Evolutionary conservation across 257 asterid genomes (phyloP), one percentile per base, ranked within the genome.

Genomic region (Rubia yunnanensis): DNA sequence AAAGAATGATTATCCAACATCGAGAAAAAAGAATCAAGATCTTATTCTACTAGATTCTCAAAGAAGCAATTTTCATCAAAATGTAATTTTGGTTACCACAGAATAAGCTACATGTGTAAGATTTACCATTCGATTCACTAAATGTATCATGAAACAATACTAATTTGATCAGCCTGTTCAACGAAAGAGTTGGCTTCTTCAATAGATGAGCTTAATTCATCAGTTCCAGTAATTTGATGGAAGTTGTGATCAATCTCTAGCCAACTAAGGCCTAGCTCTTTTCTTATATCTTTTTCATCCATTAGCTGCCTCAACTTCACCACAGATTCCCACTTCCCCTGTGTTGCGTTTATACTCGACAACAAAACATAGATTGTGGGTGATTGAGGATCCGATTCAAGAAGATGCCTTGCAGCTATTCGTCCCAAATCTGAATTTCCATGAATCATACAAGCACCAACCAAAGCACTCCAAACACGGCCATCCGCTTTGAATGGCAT

Each of bases 271-370:
- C 79, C 83, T 62, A 54, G 52, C 39, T 72, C 76, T 61, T 83
- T 77, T 28, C 62, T 74, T 24, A 72, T 65, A 27, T 62, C 14
- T 70, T 73, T 72, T 74, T 63, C 66, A 13, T 64, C 70, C 88
- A 82, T 78, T 56, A 79, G 63, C 70, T 70, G 75, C 44, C 86
- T 74, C 73, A 86, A 78, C 69, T 79, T 81, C 78, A 70, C 77
- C 15, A 78, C 82, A 49, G 73, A 74, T 60, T 86, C 86, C 89
- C 86, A 84, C 71, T 77, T 84, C 65, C 89, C 89, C 31, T 81
- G 78, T 63, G 83, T 71, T 64, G 80, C 81, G 57, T 84, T 84
- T 62, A 83, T 74, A 26, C 75, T 76, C 13, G 89, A 79, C 58
- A 88, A 66, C 41, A 80, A 67, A 67, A 84, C 66, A 68, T 78